Percentiles rank a stretch among this genome's conserved stretches.
phyloP scores from a whole-genome alignment of 108 stramenopile species.

The Fragilariopsis cylindrus region DNA sequence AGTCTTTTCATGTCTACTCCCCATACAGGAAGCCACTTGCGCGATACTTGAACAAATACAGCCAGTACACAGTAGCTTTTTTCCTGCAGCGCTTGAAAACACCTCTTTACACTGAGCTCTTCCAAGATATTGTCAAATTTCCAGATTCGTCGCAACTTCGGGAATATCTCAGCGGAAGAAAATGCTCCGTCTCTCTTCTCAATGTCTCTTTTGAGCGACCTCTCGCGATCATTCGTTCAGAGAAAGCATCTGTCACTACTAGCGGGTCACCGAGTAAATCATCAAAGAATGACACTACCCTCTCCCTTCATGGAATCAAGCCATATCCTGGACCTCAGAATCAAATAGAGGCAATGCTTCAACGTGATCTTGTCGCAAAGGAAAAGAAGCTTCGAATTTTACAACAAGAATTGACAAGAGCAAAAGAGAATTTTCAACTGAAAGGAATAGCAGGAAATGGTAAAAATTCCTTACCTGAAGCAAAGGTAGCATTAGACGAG shows the following conservation, averaged over 20 bases:
- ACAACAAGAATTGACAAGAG: constrained; percentile 44
- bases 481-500: constrained; percentile 37
- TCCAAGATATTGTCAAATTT: constrained; percentile 60
- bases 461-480: constrained; percentile 25
- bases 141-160: constrained; percentile 58
- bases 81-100: constrained; percentile 79
- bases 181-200: constrained; percentile 70
- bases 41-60: constrained; percentile 75
- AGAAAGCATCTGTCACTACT: constrained; percentile 48
- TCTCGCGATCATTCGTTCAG: constrained; percentile 79
- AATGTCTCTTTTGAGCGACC: constrained; percentile 85
- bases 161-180: constrained; percentile 52
- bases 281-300: constrained; percentile 11
- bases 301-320: constrained; percentile 24
- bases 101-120: constrained; percentile 80
- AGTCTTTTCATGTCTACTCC: constrained; percentile 44
- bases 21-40: constrained; percentile 79
- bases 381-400: constrained; percentile 52
- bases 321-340: constrained; percentile 15
- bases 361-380: constrained; percentile 55
- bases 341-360: constrained; percentile 28
- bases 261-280: constrained; percentile 8
- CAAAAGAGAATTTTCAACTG: constrained; percentile 41
- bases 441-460: constrained; percentile 16
- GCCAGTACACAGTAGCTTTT: constrained; percentile 62